phyloP scores from a whole-genome alignment of 2,329 filamentous ascomycete species.

The Aspergillus pseudoterreus region DNA sequence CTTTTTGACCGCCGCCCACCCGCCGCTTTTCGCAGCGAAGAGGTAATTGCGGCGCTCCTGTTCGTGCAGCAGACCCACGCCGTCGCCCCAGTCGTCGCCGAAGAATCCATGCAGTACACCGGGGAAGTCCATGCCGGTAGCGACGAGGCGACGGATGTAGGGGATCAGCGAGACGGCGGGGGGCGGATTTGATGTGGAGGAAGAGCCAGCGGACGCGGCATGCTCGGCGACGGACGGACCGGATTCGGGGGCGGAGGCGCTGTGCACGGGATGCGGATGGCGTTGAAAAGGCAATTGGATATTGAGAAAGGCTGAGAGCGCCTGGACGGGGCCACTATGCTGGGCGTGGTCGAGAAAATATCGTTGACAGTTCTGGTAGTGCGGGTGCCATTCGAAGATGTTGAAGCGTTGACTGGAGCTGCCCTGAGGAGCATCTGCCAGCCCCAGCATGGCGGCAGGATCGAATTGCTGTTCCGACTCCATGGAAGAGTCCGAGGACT shows the following conservation, averaged over 20 bases:
- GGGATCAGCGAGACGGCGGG: slow-evolving; percentile 68
- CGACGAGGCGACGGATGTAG: slow-evolving; percentile 84
- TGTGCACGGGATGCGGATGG: slow-evolving; percentile 45
- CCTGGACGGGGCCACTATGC: slow-evolving; percentile 76
- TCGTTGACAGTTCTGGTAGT: slow-evolving; percentile 81
- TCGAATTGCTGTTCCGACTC: slow-evolving; percentile 32
- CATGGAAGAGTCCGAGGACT: slow-evolving; percentile 22
- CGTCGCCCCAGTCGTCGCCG: slow-evolving; percentile 82
- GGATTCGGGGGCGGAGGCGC: slow-evolving; percentile 33
- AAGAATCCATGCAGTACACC: slow-evolving; percentile 93
- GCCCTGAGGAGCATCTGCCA: slow-evolving; percentile 33
- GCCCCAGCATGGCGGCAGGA: slow-evolving; percentile 35
- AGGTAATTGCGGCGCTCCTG: slow-evolving; percentile 90
- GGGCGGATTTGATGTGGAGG: slow-evolving; percentile 29
- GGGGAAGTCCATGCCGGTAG: slow-evolving; percentile 84
- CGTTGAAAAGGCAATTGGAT: slow-evolving; percentile 86
- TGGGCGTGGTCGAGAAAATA: slow-evolving; percentile 93
- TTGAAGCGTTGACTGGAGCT: slow-evolving; percentile 47
- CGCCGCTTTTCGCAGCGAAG: slow-evolving; percentile 89
- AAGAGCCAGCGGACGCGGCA: slow-evolving; percentile 34
- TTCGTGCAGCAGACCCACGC: slow-evolving; percentile 79
- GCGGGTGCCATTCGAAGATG: slow-evolving; percentile 89
- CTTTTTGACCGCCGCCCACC: slow-evolving; percentile 83
- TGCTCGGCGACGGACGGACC: slow-evolving; percentile 37
- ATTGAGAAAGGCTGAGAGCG: slow-evolving; percentile 85